These are phyloP conservation scores for Plasmodium berghei DNA, from an alignment of 169 alveolate species.

Conservation along the genomic window DNA sequence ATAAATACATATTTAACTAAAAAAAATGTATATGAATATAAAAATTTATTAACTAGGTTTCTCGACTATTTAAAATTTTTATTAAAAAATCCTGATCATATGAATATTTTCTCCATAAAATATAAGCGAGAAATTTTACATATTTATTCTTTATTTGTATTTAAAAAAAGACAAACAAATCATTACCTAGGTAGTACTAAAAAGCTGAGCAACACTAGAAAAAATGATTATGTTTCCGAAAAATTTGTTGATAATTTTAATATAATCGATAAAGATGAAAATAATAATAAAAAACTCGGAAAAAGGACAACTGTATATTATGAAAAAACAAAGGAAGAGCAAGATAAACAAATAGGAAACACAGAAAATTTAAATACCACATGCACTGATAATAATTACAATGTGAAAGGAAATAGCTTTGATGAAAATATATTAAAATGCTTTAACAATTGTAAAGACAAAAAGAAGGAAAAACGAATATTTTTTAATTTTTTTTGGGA, in stretches of 20 bases:
- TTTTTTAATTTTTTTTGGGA: conserved; percentile 60
- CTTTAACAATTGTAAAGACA: conserved; percentile 52
- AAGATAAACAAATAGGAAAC: neutral
- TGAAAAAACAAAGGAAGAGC: neutral
- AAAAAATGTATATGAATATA: conserved; percentile 50
- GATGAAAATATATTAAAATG: conserved; percentile 25
- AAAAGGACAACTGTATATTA: neutral
- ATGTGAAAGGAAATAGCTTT: neutral
- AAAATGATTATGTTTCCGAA: neutral
- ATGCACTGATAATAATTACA: neutral
- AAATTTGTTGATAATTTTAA: neutral
- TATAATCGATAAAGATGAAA: neutral
- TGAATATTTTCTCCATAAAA: conserved; percentile 25
- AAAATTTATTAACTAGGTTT: conserved; percentile 33
- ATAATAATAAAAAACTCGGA: neutral
- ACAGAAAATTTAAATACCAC: neutral
- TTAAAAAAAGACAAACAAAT: conserved; percentile 33
- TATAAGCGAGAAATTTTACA: conserved; percentile 33
- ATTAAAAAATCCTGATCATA: conserved; percentile 28
- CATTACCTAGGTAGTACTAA: conserved; percentile 4
- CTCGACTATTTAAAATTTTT: conserved; percentile 33
- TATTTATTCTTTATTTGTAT: conserved; percentile 22
- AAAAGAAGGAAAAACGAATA: conserved; percentile 25
- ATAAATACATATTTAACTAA: conserved; percentile 73
- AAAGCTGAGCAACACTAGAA: neutral